phyloP scores from a whole-genome alignment of 2,329 filamentous ascomycete species.

The Penicillium sp. region DNA sequence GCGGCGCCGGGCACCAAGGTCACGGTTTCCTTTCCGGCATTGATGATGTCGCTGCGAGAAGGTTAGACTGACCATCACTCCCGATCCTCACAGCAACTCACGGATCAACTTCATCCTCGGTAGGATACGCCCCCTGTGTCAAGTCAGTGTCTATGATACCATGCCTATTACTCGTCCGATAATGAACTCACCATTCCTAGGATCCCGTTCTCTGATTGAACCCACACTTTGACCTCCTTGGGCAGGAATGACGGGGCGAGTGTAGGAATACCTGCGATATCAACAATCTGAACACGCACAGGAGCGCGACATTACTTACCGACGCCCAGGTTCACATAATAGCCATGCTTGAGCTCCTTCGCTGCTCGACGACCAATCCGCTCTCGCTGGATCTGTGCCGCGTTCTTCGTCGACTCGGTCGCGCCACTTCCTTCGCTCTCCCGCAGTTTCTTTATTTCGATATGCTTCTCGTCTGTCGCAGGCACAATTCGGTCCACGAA shows the following conservation, averaged over 20 bases:
- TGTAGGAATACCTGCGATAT: slow-evolving; percentile 67
- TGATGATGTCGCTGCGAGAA: slow-evolving; percentile 64
- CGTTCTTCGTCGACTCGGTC: slow-evolving; percentile 34
- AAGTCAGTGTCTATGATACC: slow-evolving; percentile 2
- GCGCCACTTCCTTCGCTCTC: slow-evolving; percentile 40
- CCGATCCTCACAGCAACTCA: slow-evolving; percentile 18
- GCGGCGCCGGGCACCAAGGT: slow-evolving; percentile 73
- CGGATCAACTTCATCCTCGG: slow-evolving; percentile 67
- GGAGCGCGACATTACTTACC: slow-evolving; percentile 16
- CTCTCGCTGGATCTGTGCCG: slow-evolving; percentile 40
- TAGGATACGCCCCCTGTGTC: slow-evolving; percentile 66
- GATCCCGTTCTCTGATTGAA: slow-evolving; percentile 84
- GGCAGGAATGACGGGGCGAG: slow-evolving; percentile 76
- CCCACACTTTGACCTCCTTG: slow-evolving; percentile 67
- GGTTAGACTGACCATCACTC: neutral
- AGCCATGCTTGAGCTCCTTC: slow-evolving; percentile 68
- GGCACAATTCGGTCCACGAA: slow-evolving; percentile 79
- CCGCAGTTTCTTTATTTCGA: slow-evolving; percentile 66
- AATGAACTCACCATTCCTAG: slow-evolving; percentile 59
- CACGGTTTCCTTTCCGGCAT: slow-evolving; percentile 84
- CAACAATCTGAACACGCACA: slow-evolving; percentile 3
- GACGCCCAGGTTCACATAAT: slow-evolving; percentile 37
- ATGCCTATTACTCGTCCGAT: slow-evolving; percentile 16
- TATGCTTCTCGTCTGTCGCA: slow-evolving; percentile 65
- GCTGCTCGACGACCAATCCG: slow-evolving; percentile 74